A percentile compares a stretch with the other conserved stretches of the same genome.
Conservation (phyloP, 2,329 filamentous ascomycete species). For the Clonostachys rosea region DNA sequence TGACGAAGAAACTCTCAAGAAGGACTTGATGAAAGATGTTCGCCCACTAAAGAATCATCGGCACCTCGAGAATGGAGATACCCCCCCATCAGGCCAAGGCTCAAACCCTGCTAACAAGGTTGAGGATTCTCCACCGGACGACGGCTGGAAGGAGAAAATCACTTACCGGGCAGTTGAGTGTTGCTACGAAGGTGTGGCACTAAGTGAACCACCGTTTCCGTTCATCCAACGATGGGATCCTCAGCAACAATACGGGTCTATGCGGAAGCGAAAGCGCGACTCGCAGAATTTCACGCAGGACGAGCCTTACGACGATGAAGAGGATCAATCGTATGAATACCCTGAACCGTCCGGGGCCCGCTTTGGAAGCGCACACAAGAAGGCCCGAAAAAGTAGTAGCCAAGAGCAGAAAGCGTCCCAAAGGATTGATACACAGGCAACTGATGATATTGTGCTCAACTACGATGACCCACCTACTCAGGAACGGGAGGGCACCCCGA, state of each 20-base stretch:
- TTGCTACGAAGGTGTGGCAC: conserved; percentile 59
- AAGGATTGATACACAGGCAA: conserved; percentile 6
- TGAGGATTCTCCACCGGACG: neutral
- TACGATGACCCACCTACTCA: conserved; percentile 24
- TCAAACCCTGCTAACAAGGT: neutral
- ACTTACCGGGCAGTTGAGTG: conserved; percentile 80
- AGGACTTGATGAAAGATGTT: conserved; percentile 52
- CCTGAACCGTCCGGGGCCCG: conserved; percentile 8
- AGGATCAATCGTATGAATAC: conserved; percentile 19
- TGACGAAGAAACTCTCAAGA: conserved; percentile 60
- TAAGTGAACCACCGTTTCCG: conserved; percentile 80
- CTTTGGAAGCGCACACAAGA: conserved; percentile 28
- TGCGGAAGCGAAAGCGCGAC: conserved; percentile 45
- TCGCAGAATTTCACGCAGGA: conserved; percentile 16
- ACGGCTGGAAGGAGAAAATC: conserved; percentile 70
- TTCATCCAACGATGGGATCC: conserved; percentile 88
- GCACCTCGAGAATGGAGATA: conserved; percentile 12
- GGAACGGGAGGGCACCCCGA: conserved; percentile 35
- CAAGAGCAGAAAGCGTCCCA: neutral
- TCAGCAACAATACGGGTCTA: conserved; percentile 50
- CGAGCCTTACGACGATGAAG: neutral
- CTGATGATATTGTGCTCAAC: conserved; percentile 29
- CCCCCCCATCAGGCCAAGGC: conserved; percentile 2
- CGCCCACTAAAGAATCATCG: conserved; percentile 31
- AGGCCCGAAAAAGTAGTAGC: conserved; percentile 6